Base-by-base conservation (phyloP, 2,329 filamentous ascomycete genomes). In the Didymellaceae sp. region DNA sequence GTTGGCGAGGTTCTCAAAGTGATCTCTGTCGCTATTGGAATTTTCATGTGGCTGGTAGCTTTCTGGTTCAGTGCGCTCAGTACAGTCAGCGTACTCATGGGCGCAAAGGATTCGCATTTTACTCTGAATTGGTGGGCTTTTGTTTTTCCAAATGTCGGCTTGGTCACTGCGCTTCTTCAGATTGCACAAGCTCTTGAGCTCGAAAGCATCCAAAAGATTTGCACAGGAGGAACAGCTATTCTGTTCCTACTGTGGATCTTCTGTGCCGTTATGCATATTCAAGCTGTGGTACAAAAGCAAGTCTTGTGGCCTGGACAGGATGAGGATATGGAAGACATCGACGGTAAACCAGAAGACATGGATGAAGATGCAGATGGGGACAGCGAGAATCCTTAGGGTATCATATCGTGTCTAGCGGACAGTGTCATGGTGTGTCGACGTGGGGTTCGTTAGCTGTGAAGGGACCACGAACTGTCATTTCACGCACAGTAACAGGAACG, bases 71-170 rank as follows among this genome's bases (percentile, higher is more conserved):
- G 78, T 59, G 75, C 73, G 34, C 72, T 79, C 41, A 68, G 70
- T 1, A 71, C 71, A 0, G 57, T 77, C 1, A 68, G 69, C 16
- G 67, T 76, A 8, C 25, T 77, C 50, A 25, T 70, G 20, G 67
- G 72, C 28, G 59, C 66, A 11, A 67, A 72, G 8, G 66, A 76
- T 6, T 80, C 78, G 50, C 59, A 63, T 39, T 67, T 67, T 11
- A 66, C 62, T 17, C 48, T 67, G 6, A 67, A 66, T 28, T 63
- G 58, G 55, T 87, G 83, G 83, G 82, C 82, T 7, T 85, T 86
- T 66, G 79, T 87, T 17, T 87, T 87, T 61, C 84, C 82, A 75
- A 20, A 87, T 53, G 83, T 80, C 1, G 85, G 85, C 0, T 81
- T 87, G 47, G 82, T 81, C 1, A 75, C 49, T 77, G 82, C 4